A percentile compares a stretch with the other conserved stretches of the same genome.
Conservation (phyloP, 75 land plant species). For the Ceratopteris richardii region DNA sequence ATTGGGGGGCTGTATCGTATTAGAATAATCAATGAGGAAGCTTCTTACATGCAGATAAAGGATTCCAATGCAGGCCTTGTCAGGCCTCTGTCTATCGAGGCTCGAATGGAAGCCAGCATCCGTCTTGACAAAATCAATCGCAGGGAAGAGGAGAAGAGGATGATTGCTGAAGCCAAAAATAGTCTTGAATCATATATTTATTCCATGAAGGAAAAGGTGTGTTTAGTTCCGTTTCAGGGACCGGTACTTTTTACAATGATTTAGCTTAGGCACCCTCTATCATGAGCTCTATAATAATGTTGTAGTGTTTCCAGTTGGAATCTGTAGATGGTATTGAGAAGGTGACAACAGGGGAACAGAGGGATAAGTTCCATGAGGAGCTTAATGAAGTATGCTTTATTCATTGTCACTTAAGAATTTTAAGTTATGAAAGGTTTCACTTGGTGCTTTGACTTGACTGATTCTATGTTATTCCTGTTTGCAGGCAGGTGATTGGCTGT, state of each 20-base stretch:
- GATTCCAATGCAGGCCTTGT: constrained; percentile 61
- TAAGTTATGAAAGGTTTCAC: too few species aligned
- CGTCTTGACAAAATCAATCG: constrained; percentile 61
- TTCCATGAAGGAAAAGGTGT: constrained; percentile 79
- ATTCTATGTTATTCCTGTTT: background rate
- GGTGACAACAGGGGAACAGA: constrained; percentile 54
- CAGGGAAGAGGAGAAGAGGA: constrained; percentile 65
- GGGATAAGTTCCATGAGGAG: constrained; percentile 48
- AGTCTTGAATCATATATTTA: constrained; percentile 83
- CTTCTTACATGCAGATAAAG: constrained; percentile 27
- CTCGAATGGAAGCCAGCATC: constrained; percentile 41
- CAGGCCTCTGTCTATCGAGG: constrained; percentile 50
- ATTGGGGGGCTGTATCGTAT: too few species aligned
- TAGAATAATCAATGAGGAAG: too few species aligned
- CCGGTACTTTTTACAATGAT: background rate
- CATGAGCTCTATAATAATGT: too few species aligned
- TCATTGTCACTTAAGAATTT: background rate
- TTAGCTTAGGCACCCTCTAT: too few species aligned
- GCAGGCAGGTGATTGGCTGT: constrained; percentile 93
- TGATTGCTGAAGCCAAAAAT: constrained; percentile 85
- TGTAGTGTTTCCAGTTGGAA: constrained; percentile 56
- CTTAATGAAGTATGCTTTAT: constrained; percentile 55
- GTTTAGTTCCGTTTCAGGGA: background rate
- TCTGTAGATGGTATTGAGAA: constrained; percentile 46
- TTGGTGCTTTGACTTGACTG: too few species aligned